Conservation (phyloP, 257 asterid species). For the Petrea volubilis region DNA sequence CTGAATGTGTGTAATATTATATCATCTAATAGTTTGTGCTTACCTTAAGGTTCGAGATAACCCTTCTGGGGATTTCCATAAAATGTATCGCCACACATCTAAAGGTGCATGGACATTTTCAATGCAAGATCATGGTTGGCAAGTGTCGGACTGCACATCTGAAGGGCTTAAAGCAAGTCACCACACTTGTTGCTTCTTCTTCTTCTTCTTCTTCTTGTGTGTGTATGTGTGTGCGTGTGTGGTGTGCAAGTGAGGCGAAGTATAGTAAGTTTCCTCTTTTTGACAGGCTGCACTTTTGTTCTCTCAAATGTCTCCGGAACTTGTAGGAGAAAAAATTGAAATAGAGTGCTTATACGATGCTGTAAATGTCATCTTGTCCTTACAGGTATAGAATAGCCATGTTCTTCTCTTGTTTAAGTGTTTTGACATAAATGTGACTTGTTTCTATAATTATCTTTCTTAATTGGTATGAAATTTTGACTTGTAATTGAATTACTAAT, state of each 20-base stretch:
- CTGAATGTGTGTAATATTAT: background rate
- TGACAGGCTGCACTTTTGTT: conserved; percentile 39
- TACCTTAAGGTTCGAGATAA: conserved; percentile 41
- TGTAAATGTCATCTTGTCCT: conserved; percentile 47
- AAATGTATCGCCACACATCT: conserved; percentile 52
- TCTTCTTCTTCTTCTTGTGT: background rate
- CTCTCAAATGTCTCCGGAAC: conserved; percentile 37
- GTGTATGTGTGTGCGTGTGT: background rate
- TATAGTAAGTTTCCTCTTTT: background rate
- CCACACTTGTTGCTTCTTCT: background rate
- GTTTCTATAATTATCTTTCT: background rate
- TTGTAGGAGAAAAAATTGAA: conserved; percentile 40
- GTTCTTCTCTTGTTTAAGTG: background rate
- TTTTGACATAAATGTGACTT: background rate
- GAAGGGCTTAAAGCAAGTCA: conserved; percentile 53
- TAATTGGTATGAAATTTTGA: background rate
- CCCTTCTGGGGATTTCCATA: conserved; percentile 38
- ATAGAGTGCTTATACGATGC: conserved; percentile 44
- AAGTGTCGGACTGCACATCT: conserved; percentile 58
- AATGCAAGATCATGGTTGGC: conserved; percentile 65
- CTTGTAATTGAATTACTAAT: background rate
- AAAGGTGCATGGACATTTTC: conserved; percentile 65
- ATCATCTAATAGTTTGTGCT: background rate
- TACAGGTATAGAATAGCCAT: conserved; percentile 38
- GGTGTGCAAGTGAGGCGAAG: too few relatives aligned